These are phyloP conservation scores for Trichophaea hybrida DNA, from an alignment of 2,329 filamentous ascomycete species.

Conservation along the genomic window DNA sequence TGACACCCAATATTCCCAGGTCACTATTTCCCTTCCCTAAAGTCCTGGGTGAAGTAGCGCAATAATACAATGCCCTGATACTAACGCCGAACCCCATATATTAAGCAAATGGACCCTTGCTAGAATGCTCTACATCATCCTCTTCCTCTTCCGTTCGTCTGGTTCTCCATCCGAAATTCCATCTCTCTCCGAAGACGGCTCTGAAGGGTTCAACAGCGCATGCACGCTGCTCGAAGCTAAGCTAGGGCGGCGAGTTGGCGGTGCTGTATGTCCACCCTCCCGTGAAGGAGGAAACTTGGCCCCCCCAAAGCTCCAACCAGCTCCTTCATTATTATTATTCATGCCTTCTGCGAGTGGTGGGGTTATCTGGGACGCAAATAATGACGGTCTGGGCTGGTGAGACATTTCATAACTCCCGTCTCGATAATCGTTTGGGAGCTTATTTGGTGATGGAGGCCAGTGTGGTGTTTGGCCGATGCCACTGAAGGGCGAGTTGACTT, in stretches of 20 bases:
- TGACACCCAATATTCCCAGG: no score
- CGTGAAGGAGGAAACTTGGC: slow-evolving; percentile 14
- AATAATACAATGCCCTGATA: slow-evolving; percentile 2
- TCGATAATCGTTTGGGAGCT: slow-evolving; percentile 39
- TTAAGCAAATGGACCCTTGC: not conserved
- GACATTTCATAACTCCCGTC: slow-evolving; percentile 49
- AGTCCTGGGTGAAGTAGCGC: slow-evolving; percentile 33
- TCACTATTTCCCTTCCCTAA: no score
- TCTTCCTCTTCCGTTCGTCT: slow-evolving; percentile 24
- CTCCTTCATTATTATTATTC: slow-evolving; percentile 23
- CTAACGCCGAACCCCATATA: not conserved
- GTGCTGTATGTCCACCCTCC: slow-evolving; percentile 24
- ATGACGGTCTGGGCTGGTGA: slow-evolving; percentile 20
- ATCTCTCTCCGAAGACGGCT: slow-evolving; percentile 20
- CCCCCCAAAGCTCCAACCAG: slow-evolving; percentile 23
- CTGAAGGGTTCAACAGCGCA: slow-evolving; percentile 27
- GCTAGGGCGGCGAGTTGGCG: slow-evolving; percentile 28
- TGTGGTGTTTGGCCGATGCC: slow-evolving; percentile 40
- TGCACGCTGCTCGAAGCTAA: slow-evolving; percentile 28
- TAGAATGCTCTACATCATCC: slow-evolving; percentile 1
- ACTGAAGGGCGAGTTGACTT: slow-evolving; percentile 33
- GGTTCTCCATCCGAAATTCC: slow-evolving; percentile 25
- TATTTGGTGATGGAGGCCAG: slow-evolving; percentile 53
- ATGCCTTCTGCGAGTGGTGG: slow-evolving; percentile 25
- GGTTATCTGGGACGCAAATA: slow-evolving; percentile 25